Conservation (phyloP, 306 rosid genomes). For the Quillaja saponaria region DNA sequence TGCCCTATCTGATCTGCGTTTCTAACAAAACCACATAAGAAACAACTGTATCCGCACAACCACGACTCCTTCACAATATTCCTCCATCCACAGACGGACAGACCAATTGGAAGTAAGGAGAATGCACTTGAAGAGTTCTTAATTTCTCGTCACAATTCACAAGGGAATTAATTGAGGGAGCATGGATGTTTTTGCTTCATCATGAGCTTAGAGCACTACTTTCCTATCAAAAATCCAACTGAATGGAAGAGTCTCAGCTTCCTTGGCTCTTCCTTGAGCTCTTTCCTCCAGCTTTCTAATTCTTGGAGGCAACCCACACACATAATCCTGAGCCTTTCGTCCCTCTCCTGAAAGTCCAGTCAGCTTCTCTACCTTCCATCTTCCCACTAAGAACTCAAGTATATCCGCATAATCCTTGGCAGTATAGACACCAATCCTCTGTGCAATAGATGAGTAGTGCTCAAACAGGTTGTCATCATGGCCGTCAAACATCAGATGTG, state of each 20-base stretch:
- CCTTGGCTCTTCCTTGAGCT: conserved; percentile 66
- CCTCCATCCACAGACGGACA: conserved; percentile 30
- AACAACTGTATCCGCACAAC: conserved; percentile 41
- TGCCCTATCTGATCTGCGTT: conserved; percentile 10
- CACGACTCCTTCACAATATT: not conserved
- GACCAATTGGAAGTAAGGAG: not conserved
- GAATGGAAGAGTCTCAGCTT: conserved; percentile 45
- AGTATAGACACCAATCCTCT: conserved; percentile 80
- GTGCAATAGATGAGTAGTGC: conserved; percentile 76
- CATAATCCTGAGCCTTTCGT: conserved; percentile 79
- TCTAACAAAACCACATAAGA: conserved; percentile 23
- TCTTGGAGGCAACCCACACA: conserved; percentile 77
- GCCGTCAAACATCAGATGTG: conserved; percentile 91
- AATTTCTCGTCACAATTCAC: not conserved
- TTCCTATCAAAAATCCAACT: conserved; percentile 81
- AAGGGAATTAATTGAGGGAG: conserved; percentile 2
- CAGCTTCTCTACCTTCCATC: conserved; percentile 75
- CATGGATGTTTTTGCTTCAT: conserved; percentile 20
- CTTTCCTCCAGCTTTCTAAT: conserved; percentile 84
- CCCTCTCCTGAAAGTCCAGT: conserved; percentile 77
- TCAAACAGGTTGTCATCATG: conserved; percentile 70
- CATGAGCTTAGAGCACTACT: conserved; percentile 54
- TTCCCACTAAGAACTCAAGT: conserved; percentile 77
- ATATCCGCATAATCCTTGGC: conserved; percentile 93
- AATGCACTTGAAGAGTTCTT: conserved; percentile 16